Evolutionary conservation across 1,284 basidiomycete genomes (phyloP).

Genomic region (Microstroma glucosiphilum): DNA sequence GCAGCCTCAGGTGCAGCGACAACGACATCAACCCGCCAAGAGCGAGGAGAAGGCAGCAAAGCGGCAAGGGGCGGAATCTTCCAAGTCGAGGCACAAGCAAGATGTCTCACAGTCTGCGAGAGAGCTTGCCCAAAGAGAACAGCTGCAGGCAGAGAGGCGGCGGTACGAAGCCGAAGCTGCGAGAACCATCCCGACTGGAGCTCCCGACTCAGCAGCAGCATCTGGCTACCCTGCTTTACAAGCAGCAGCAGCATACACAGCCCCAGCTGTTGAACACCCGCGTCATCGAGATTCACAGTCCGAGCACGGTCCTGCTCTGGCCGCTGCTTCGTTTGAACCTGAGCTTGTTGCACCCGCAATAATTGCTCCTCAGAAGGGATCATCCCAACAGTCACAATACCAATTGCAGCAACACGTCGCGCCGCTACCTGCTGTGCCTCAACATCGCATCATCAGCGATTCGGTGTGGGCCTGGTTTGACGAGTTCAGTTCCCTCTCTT

Average conservation of each 20-base stretch:
- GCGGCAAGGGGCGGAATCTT: neutral
- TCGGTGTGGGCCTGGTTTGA: constrained; percentile 47
- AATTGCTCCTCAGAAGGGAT: neutral
- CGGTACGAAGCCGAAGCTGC: neutral
- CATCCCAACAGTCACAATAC: constrained; percentile 7
- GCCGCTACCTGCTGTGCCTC: constrained; percentile 14
- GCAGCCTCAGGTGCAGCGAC: neutral
- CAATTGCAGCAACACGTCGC: constrained; percentile 7
- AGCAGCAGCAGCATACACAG: constrained; percentile 7
- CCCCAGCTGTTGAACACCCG: neutral
- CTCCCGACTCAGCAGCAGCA: constrained; percentile 2
- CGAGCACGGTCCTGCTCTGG: neutral
- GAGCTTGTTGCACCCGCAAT: neutral
- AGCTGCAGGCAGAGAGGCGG: neutral
- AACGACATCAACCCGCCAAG: neutral
- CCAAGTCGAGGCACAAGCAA: neutral
- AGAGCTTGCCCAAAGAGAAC: neutral
- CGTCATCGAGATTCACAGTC: constrained; percentile 4
- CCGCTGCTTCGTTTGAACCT: neutral
- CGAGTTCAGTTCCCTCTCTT: constrained; percentile 18
- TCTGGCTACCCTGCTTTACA: neutral
- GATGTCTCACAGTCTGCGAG: neutral
- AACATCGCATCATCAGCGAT: constrained; percentile 45
- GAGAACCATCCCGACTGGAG: neutral
- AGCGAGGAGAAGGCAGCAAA: neutral